Evolutionary conservation across 352 stramenopile species (phyloP).

Genomic region (Albugo candida): DNA sequence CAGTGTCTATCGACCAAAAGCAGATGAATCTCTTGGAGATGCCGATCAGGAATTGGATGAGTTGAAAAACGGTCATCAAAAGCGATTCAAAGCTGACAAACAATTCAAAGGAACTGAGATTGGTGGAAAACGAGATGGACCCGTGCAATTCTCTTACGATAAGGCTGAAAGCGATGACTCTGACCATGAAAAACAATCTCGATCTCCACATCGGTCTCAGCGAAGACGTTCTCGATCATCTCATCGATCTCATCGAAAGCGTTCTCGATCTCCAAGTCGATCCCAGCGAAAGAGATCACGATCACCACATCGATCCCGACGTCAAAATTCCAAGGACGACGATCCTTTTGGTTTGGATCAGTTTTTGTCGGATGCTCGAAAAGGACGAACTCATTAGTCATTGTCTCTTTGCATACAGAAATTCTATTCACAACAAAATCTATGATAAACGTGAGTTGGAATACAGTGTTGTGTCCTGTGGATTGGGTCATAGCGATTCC

Average conservation of each 20-base stretch:
- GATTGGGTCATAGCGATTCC: too few relatives aligned
- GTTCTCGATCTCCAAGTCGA: constrained; percentile 9
- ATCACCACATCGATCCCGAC: constrained; percentile 13
- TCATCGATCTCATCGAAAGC: neutral
- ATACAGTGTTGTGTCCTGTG: too few relatives aligned
- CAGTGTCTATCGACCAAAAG: constrained; percentile 80
- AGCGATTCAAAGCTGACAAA: constrained; percentile 79
- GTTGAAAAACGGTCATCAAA: constrained; percentile 59
- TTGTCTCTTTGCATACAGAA: too few relatives aligned
- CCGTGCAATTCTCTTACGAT: constrained; percentile 77
- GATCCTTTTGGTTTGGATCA: constrained; percentile 75
- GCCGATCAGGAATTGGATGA: constrained; percentile 82
- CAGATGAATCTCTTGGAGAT: constrained; percentile 63
- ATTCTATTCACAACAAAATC: too few relatives aligned
- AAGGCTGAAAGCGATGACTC: constrained; percentile 21
- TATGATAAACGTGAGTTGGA: too few relatives aligned
- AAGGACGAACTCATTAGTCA: neutral
- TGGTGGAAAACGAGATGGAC: constrained; percentile 37
- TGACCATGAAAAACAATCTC: constrained; percentile 10
- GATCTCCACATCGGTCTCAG: constrained; percentile 6
- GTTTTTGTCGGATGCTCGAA: constrained; percentile 56
- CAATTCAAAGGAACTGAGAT: constrained; percentile 74
- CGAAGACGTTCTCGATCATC: constrained; percentile 1
- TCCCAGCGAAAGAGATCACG: constrained; percentile 10
- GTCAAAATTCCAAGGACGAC: constrained; percentile 24